phyloP scores from a whole-genome alignment of 2,329 filamentous ascomycete species.

The Talaromyces sp. region DNA sequence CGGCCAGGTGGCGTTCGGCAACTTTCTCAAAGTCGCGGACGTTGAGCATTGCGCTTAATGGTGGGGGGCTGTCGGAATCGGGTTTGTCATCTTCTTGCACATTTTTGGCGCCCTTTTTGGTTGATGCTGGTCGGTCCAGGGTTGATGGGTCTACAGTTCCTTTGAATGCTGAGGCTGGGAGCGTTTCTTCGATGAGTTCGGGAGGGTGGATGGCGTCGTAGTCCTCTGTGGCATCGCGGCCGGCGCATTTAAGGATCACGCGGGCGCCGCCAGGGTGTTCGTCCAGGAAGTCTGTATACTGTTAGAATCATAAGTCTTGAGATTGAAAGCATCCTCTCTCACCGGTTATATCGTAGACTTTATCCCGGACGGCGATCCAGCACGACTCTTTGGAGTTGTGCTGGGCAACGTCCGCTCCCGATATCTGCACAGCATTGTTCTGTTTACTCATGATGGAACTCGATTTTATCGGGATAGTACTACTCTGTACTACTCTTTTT shows the following conservation, averaged over 20 bases:
- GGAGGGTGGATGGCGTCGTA: conserved; percentile 35
- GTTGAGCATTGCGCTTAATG: conserved; percentile 34
- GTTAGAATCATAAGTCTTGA: background rate
- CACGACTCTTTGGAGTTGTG: conserved; percentile 49
- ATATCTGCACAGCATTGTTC: background rate
- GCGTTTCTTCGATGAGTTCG: conserved; percentile 29
- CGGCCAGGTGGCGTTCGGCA: conserved; percentile 29
- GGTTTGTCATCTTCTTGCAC: background rate
- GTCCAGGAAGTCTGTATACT: conserved; percentile 29
- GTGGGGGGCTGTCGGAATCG: conserved; percentile 22
- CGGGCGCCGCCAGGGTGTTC: conserved; percentile 33
- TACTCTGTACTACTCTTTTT: too few species aligned
- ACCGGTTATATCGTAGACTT: conserved; percentile 52
- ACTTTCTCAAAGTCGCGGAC: conserved; percentile 39
- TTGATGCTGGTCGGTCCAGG: conserved; percentile 22
- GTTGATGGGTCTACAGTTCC: conserved; percentile 21
- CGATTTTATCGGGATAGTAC: background rate
- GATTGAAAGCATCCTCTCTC: background rate
- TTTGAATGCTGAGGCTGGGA: conserved; percentile 25
- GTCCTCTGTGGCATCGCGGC: conserved; percentile 34
- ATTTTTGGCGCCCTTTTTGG: background rate
- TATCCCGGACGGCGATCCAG: conserved; percentile 52
- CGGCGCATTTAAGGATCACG: conserved; percentile 34
- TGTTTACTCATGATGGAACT: background rate
- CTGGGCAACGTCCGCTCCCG: conserved; percentile 46